phyloP scores from a whole-genome alignment of 768 basidiomycete species.

The Neoboletus magnificus region DNA sequence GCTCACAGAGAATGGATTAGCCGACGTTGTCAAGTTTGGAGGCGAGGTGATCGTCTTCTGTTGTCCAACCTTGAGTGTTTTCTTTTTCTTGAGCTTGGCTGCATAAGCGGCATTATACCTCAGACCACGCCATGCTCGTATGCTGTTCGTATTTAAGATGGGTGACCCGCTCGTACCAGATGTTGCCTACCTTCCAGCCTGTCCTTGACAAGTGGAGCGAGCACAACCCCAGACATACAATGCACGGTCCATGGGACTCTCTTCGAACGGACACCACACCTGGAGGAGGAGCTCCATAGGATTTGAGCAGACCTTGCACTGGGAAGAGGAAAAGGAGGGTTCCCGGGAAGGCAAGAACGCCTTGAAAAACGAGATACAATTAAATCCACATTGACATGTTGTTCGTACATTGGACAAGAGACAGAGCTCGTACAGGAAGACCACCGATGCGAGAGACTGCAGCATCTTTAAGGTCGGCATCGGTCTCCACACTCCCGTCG shows the following conservation, averaged over 20 bases:
- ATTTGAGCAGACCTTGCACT: constrained; percentile 66
- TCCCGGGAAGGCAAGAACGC: constrained; percentile 66
- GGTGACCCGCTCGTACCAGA: background rate
- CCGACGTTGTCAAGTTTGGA: constrained; percentile 30
- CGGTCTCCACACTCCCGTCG: constrained; percentile 61
- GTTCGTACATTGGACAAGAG: constrained; percentile 45
- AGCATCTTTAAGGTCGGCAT: constrained; percentile 64
- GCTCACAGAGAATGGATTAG: constrained; percentile 72
- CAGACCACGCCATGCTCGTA: constrained; percentile 79
- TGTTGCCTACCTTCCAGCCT: constrained; percentile 68
- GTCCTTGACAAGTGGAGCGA: constrained; percentile 64
- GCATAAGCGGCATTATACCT: constrained; percentile 75
- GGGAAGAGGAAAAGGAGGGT: constrained; percentile 58
- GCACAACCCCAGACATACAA: constrained; percentile 86
- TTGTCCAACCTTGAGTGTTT: constrained; percentile 37
- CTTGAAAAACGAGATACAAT: constrained; percentile 53
- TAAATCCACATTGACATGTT: constrained; percentile 41
- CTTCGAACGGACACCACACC: constrained; percentile 87
- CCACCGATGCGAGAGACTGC: constrained; percentile 90
- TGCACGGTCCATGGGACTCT: constrained; percentile 80
- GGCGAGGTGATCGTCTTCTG: constrained; percentile 37
- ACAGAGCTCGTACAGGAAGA: constrained; percentile 70
- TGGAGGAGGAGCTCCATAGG: constrained; percentile 84
- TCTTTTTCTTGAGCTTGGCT: constrained; percentile 60
- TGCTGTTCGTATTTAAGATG: constrained; percentile 39